Conservation (phyloP, 2,329 filamentous ascomycete genomes). For the Orbilia ellipsospora region DNA sequence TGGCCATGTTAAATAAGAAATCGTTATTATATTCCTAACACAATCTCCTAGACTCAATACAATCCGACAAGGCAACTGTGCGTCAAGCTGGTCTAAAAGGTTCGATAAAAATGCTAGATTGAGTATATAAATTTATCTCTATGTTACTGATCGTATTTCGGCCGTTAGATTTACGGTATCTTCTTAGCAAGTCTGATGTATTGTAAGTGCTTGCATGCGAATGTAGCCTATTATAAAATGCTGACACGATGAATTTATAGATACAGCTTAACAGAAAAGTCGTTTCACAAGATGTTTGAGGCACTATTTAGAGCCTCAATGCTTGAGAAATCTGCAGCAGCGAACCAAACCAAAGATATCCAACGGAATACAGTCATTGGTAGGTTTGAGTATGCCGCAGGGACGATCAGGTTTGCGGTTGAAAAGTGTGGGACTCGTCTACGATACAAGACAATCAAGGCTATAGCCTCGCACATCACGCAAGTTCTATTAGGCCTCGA, state of each 20-base stretch:
- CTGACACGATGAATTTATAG: too few relatives aligned
- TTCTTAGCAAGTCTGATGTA: slow-evolving; percentile 53
- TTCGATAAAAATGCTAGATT: slow-evolving; percentile 18
- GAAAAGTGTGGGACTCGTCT: slow-evolving; percentile 76
- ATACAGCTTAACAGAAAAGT: slow-evolving; percentile 72
- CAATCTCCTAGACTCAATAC: slow-evolving; percentile 53
- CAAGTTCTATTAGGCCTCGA: slow-evolving; percentile 75
- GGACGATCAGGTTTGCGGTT: slow-evolving; percentile 77
- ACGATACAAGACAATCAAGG: slow-evolving; percentile 79
- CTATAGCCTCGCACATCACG: slow-evolving; percentile 82
- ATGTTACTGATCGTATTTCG: slow-evolving; percentile 7
- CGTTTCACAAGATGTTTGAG: slow-evolving; percentile 85
- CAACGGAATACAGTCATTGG: slow-evolving; percentile 67
- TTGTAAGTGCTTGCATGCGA: slow-evolving; percentile 38
- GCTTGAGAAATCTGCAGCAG: slow-evolving; percentile 74
- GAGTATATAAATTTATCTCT: neutral
- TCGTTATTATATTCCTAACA: neutral
- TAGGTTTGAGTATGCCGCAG: slow-evolving; percentile 76
- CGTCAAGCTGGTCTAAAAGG: slow-evolving; percentile 56
- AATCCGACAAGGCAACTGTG: slow-evolving; percentile 56
- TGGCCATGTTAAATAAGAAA: neutral
- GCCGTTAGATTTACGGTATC: slow-evolving; percentile 56
- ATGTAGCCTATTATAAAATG: neutral
- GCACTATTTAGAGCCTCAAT: slow-evolving; percentile 77
- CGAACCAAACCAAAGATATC: slow-evolving; percentile 68